phyloP scores from a whole-genome alignment of 2,329 filamentous ascomycete species.

The Pyricularia sp. region DNA sequence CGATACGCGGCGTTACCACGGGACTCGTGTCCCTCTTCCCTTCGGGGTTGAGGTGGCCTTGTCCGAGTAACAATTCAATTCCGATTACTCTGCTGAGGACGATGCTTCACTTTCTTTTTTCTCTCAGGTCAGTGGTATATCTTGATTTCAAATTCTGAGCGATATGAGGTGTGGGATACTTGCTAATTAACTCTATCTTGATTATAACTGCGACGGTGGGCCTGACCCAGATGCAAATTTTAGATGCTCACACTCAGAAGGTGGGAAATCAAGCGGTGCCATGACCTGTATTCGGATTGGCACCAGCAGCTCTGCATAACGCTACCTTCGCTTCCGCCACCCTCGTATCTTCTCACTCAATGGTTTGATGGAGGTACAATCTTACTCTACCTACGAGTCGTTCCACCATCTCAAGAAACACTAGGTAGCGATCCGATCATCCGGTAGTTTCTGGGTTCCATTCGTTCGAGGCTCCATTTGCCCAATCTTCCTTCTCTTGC shows the following conservation, averaged over 20 bases:
- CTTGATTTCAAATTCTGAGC: neutral
- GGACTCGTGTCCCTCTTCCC: neutral
- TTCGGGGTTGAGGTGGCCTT: neutral
- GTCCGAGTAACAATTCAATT: conserved; percentile 7
- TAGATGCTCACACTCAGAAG: neutral
- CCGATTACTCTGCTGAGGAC: conserved; percentile 14
- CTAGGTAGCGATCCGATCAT: neutral
- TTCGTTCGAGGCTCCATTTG: neutral
- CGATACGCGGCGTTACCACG: conserved; percentile 14
- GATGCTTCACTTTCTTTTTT: conserved; percentile 14
- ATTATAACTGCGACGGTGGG: neutral
- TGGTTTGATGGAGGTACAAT: neutral
- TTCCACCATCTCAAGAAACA: neutral
- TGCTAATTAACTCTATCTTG: neutral
- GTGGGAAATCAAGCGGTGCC: neutral
- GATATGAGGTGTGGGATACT: neutral
- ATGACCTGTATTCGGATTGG: neutral
- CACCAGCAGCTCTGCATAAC: neutral
- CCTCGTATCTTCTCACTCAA: too few species aligned
- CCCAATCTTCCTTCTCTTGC: neutral
- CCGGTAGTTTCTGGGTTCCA: neutral
- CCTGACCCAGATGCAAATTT: neutral
- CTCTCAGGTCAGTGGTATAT: conserved; percentile 10
- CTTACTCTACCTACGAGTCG: neutral
- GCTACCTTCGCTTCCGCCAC: too few species aligned